Percentiles rank a stretch among this genome's conserved stretches.
Conservation (phyloP, 192 early-diverging fungal species). For the Coemansia sp. region DNA sequence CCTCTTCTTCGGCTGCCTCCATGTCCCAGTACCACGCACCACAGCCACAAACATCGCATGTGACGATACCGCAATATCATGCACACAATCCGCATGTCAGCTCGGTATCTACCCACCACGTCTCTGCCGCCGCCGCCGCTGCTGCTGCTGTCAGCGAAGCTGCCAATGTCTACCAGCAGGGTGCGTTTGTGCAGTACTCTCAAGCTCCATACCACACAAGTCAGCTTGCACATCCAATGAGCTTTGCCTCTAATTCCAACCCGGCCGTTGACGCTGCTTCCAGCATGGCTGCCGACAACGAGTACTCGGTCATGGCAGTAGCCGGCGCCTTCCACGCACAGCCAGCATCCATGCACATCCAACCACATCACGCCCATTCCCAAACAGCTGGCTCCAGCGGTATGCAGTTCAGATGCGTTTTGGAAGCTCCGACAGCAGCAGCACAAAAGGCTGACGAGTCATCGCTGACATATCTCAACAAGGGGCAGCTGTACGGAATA, state of each 20-base stretch:
- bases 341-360: slow-evolving; percentile 7
- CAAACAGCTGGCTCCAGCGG: slow-evolving; percentile 4
- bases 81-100: slow-evolving; percentile 19
- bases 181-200: slow-evolving; percentile 24
- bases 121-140: slow-evolving; percentile 7
- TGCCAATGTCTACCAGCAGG: slow-evolving; percentile 16
- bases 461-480: slow-evolving; percentile 69
- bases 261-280: slow-evolving; percentile 15
- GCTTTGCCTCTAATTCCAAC: slow-evolving; percentile 8
- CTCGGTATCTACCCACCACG: slow-evolving; percentile 16
- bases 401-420: slow-evolving; percentile 36
- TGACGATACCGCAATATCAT: slow-evolving; percentile 30
- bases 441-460: slow-evolving; percentile 57
- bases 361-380: slow-evolving; percentile 10
- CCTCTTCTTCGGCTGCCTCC: background rate
- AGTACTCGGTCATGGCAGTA: slow-evolving; percentile 29
- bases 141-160: background rate
- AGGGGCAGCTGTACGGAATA: slow-evolving; percentile 64
- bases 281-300: slow-evolving; percentile 16
- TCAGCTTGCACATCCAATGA: slow-evolving; percentile 7
- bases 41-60: slow-evolving; percentile 16
- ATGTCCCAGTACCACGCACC: slow-evolving; percentile 11
- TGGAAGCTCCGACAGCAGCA: slow-evolving; percentile 47
- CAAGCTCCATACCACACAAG: slow-evolving; percentile 34
- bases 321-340: slow-evolving; percentile 15